These are phyloP conservation scores for Naematelia encephala DNA, from an alignment of 768 basidiomycete species.

Conservation along the genomic window DNA sequence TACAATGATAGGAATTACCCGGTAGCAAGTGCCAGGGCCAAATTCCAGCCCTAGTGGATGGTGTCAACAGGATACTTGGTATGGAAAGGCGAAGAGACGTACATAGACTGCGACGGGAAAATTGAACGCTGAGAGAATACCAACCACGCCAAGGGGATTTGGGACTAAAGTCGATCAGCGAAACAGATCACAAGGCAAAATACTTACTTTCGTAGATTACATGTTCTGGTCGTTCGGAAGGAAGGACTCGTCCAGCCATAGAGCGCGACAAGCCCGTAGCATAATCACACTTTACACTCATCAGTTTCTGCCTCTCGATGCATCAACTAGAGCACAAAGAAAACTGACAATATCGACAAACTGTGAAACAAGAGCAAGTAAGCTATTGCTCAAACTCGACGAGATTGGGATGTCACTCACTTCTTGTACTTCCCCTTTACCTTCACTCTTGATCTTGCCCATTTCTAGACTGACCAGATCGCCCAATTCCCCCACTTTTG, in stretches of 20 bases:
- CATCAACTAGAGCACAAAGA: neutral
- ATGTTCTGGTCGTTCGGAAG: slow-evolving; percentile 86
- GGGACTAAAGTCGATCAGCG: slow-evolving; percentile 59
- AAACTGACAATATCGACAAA: slow-evolving; percentile 83
- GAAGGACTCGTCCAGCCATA: slow-evolving; percentile 86
- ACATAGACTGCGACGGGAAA: slow-evolving; percentile 61
- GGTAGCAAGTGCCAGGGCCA: slow-evolving; percentile 67
- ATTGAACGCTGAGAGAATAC: slow-evolving; percentile 87
- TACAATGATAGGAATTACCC: slow-evolving; percentile 18
- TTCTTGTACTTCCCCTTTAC: slow-evolving; percentile 88
- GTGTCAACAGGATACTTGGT: neutral
- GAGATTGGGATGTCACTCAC: slow-evolving; percentile 15
- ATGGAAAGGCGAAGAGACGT: neutral
- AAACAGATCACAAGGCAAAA: neutral
- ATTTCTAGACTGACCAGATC: slow-evolving; percentile 51
- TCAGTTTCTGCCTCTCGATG: slow-evolving; percentile 10
- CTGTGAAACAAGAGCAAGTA: slow-evolving; percentile 29
- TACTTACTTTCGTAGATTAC: slow-evolving; percentile 76
- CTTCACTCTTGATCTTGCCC: slow-evolving; percentile 83
- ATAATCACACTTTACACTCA: slow-evolving; percentile 71
- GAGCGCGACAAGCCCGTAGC: slow-evolving; percentile 87
- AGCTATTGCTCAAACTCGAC: neutral
- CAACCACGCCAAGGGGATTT: slow-evolving; percentile 75
- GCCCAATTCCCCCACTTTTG: slow-evolving; percentile 59
- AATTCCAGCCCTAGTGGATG: slow-evolving; percentile 64